A percentile compares a stretch with the other conserved stretches of the same genome.
These are phyloP conservation scores for Phytopythium boreale DNA, from an alignment of 352 stramenopile genomes.

Conservation along the genomic window DNA sequence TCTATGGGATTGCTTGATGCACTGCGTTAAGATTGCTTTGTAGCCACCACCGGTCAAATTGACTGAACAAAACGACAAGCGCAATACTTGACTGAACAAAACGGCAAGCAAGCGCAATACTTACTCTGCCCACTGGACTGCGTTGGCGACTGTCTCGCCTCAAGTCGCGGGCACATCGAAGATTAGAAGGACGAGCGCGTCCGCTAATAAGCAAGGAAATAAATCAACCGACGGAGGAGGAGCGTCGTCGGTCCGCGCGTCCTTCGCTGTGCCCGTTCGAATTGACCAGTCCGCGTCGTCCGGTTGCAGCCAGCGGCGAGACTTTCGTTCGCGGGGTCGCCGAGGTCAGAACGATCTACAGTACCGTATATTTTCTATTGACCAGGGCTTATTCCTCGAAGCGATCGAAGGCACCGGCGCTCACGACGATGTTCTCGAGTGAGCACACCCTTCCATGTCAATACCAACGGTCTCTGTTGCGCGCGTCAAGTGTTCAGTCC, in stretches of 20 bases:
- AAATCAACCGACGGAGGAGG: neutral
- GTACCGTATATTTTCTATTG: neutral
- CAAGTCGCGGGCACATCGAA: neutral
- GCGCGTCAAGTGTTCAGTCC: constrained; percentile 7
- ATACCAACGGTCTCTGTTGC: neutral
- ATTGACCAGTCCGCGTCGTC: neutral
- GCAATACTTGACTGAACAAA: neutral
- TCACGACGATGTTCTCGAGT: neutral
- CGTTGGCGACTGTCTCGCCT: neutral
- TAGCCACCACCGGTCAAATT: neutral
- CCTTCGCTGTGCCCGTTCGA: neutral
- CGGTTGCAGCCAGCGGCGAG: neutral
- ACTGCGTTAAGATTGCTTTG: neutral
- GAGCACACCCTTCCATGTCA: neutral
- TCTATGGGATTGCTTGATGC: neutral
- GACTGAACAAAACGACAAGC: no score
- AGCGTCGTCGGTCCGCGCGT: neutral
- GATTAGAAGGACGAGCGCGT: neutral
- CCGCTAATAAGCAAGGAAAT: neutral
- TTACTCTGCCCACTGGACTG: neutral
- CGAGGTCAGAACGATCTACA: neutral
- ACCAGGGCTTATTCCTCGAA: neutral
- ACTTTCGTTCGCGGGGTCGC: neutral
- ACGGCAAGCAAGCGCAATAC: neutral
- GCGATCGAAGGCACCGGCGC: neutral